Conservation (phyloP, 139 green algal genomes). For the Pleodorina starrii region DNA sequence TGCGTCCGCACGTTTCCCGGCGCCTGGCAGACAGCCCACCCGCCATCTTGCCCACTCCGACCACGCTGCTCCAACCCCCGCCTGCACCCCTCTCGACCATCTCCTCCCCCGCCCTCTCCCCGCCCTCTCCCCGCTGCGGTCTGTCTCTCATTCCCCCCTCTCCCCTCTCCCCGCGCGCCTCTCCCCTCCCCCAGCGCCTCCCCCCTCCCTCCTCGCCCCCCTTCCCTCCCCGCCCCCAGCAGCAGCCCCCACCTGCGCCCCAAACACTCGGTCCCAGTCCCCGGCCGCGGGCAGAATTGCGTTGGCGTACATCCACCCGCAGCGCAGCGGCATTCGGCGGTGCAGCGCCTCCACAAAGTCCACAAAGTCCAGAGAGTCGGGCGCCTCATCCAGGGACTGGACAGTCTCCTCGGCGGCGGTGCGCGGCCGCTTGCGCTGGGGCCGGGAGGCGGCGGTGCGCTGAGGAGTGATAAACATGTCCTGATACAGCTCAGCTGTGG, state of each 20-base stretch:
- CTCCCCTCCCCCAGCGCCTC: no score
- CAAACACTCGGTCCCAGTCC: slow-evolving; percentile 42
- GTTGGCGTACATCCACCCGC: slow-evolving; percentile 55
- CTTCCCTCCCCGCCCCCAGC: no score
- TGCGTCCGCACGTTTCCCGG: no score
- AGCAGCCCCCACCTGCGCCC: not conserved
- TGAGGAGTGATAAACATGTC: slow-evolving; percentile 52
- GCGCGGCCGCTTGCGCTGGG: slow-evolving; percentile 38
- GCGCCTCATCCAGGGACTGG: slow-evolving; percentile 2
- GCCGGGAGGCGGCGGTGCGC: not conserved
- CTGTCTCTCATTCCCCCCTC: no score
- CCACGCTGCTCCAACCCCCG: no score
- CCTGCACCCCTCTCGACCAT: no score
- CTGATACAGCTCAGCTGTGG: slow-evolving; percentile 45
- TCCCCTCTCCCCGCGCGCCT: no score
- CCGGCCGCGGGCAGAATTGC: slow-evolving; percentile 27
- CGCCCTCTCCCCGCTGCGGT: no score
- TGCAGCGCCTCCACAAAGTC: slow-evolving; percentile 54
- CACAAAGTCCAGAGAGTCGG: slow-evolving; percentile 38
- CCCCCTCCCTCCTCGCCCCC: no score
- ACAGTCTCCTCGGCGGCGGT: slow-evolving; percentile 19
- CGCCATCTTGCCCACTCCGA: no score
- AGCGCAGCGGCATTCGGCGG: slow-evolving; percentile 50
- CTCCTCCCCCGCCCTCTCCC: no score
- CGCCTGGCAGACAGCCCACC: no score